Percentiles rank a stretch among this genome's conserved stretches.
Conservation (phyloP, 2,329 filamentous ascomycete genomes). For the Venturiaceae sp. region DNA sequence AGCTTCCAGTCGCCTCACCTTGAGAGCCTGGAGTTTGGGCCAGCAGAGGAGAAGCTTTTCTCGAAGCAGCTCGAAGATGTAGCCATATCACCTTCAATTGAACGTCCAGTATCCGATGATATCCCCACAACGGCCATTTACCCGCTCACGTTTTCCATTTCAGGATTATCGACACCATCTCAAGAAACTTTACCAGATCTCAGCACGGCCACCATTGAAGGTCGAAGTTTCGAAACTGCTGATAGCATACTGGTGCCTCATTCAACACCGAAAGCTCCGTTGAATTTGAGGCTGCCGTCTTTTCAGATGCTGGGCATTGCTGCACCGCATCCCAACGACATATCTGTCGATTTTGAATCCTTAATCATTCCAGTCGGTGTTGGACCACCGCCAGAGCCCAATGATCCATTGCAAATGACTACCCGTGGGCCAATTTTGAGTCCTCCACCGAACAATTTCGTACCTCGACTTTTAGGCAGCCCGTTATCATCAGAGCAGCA, state of each 20-base stretch:
- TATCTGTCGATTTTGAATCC: constrained; percentile 14
- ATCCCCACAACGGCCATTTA: neutral
- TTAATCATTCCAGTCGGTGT: constrained; percentile 23
- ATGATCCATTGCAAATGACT: constrained; percentile 23
- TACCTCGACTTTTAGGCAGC: neutral
- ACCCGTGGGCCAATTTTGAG: neutral
- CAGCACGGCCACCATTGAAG: neutral
- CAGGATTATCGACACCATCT: neutral
- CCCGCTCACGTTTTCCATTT: neutral
- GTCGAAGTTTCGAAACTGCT: neutral
- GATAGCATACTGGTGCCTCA: neutral
- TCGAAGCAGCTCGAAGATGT: neutral
- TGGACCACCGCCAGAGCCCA: constrained; percentile 27
- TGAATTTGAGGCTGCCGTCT: constrained; percentile 38
- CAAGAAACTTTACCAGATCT: neutral
- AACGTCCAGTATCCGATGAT: neutral
- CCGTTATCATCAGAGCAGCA: neutral
- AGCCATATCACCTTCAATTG: neutral
- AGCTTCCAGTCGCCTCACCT: neutral
- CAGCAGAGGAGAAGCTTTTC: neutral
- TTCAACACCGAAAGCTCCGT: neutral
- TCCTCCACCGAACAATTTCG: neutral
- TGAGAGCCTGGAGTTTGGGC: neutral
- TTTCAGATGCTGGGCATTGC: constrained; percentile 43
- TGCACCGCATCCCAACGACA: constrained; percentile 33